Evolutionary conservation across 352 stramenopile species (phyloP), one percentile per base, ranked within the genome.

Genomic region (Labyrinthula sp.): DNA sequence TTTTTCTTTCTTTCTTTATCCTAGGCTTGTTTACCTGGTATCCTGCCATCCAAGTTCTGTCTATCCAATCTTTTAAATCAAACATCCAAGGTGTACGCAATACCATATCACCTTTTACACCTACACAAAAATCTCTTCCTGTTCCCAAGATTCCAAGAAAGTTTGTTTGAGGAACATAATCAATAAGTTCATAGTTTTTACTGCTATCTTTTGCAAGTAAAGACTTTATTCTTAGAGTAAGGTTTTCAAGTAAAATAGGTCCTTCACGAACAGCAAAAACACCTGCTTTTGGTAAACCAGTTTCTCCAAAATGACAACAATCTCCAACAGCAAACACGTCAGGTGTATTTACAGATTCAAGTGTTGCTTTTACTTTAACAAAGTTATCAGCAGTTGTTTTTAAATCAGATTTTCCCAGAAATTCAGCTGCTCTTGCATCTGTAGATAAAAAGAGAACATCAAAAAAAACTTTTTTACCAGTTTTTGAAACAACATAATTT

Each of bases 241-340:
- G 30, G 40, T 77, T 77, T 2, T 58, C 40, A 7, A 50, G 30
- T 7, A 77, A 45, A 0, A 57, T 43, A 18, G 64, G 66, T 24
- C 68, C 68, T 27, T 63, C 40, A 26, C 56, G 58, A 3, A 78
- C 69, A n/a, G 69, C 69, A 59, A 77, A 77, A 8, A 78, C 69
- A 30, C 69, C 49, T 10, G 48, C 56, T 48, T 75, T 75, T 22
- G 69, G 69, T 14, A 66, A 49, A 21, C 66, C 65, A 39, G 69
- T 33, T 8, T 45, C 24, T 24, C 62, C 39, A 41, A 73, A 65
- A 40, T 57, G 37, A 12, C 48, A 56, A 40, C 62, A 70, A 57
- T 77, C 69, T 12, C 67, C 69, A 0, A 40, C 56, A 2, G 66
- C 69, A 49, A 75, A 75, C 1, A 77, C 63, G 26, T 50, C 40